These are phyloP conservation scores for Saccharomycopsis schoenii DNA, from an alignment of 805 yeast species.

Conservation along the genomic window DNA sequence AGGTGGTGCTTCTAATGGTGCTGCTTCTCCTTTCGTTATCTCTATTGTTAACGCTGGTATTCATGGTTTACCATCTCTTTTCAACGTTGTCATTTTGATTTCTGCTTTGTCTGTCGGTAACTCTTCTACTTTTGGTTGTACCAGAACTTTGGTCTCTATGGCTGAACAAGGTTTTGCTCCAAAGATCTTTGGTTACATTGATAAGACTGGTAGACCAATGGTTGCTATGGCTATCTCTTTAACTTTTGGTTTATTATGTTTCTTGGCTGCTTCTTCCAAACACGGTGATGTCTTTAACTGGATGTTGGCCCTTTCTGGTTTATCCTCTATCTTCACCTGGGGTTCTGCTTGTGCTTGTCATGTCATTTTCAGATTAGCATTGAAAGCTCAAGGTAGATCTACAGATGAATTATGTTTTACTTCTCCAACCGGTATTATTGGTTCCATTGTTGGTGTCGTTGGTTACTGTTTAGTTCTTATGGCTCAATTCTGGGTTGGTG, in stretches of 20 bases:
- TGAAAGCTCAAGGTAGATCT: constrained; percentile 56
- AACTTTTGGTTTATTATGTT: constrained; percentile 47
- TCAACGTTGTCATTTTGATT: constrained; percentile 59
- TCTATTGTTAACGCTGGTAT: constrained; percentile 59
- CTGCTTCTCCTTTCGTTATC: constrained; percentile 73
- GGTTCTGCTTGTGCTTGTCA: constrained; percentile 49
- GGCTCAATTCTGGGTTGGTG: constrained; percentile 78
- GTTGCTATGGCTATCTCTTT: constrained; percentile 43
- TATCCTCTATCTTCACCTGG: constrained; percentile 57
- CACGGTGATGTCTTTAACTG: constrained; percentile 51
- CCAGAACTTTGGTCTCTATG: constrained; percentile 55
- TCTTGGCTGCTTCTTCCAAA: constrained; percentile 43
- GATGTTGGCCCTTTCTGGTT: constrained; percentile 55
- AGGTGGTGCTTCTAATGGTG: constrained; percentile 45
- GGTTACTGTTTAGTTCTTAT: constrained; percentile 52
- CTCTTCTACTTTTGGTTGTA: constrained; percentile 59
- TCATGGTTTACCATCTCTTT: constrained; percentile 50
- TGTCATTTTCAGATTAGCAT: constrained; percentile 54
- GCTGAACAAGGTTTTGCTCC: constrained; percentile 60
- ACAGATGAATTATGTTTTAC: constrained; percentile 57
- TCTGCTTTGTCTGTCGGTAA: constrained; percentile 66
- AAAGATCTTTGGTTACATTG: constrained; percentile 46
- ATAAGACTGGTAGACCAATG: constrained; percentile 59
- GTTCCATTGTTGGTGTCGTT: constrained; percentile 52
- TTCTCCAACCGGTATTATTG: constrained; percentile 59